Evolutionary conservation across 768 basidiomycete species (phyloP).

Genomic region (Suillus sp.): DNA sequence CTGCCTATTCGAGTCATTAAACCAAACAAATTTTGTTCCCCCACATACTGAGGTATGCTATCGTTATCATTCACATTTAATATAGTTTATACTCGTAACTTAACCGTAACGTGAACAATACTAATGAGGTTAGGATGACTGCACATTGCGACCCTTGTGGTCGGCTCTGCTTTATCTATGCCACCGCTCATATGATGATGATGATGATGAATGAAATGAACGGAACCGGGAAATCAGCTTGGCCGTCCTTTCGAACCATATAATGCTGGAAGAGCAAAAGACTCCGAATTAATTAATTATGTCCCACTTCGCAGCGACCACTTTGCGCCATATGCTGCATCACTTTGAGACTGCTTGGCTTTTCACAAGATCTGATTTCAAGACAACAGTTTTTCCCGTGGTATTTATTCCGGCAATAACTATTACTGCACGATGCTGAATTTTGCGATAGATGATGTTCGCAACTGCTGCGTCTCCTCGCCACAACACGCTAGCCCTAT

Average conservation of each 20-base stretch:
- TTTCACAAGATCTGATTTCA: constrained; percentile 39
- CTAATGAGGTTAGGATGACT: neutral
- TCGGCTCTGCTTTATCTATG: neutral
- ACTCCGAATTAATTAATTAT: no score
- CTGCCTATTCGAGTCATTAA: neutral
- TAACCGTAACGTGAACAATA: neutral
- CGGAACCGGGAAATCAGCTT: neutral
- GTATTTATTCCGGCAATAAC: constrained; percentile 20
- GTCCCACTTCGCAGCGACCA: neutral
- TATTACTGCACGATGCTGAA: neutral
- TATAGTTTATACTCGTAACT: neutral
- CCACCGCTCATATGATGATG: neutral
- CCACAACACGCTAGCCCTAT: neutral
- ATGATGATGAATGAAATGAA: neutral
- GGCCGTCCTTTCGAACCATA: no score
- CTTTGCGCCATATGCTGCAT: neutral
- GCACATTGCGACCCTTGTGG: neutral
- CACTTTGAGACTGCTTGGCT: constrained; percentile 33
- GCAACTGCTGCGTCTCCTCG: constrained; percentile 2
- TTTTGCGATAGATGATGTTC: neutral
- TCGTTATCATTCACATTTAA: neutral
- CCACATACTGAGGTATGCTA: neutral
- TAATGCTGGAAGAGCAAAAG: no score
- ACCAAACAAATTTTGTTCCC: neutral
- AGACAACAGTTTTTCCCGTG: constrained; percentile 37